Percentiles rank a stretch among this genome's conserved stretches.
These are phyloP conservation scores for Dioscorea alata DNA, from an alignment of 106 monocot genomes.

Conservation along the genomic window DNA sequence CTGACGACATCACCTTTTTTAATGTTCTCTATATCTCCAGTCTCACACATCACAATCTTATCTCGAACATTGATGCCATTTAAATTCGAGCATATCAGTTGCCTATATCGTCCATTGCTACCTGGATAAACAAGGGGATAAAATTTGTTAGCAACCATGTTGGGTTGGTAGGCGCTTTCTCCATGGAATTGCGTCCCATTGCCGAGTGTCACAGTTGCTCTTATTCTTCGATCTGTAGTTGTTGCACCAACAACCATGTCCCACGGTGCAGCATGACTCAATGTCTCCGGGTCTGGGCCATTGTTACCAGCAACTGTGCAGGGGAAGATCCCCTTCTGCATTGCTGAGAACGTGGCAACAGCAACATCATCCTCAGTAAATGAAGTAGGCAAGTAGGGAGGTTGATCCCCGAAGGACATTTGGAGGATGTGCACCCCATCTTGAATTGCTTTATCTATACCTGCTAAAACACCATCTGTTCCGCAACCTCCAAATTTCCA, in stretches of 20 bases:
- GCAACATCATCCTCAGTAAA: not conserved
- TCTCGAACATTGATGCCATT: no score
- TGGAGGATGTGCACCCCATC: slow-evolving; percentile 25
- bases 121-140: no score
- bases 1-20: no score
- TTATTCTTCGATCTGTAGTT: not conserved
- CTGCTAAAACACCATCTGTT: slow-evolving; percentile 8
- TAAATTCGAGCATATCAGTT: no score
- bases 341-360: not conserved
- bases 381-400: no score
- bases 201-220: not conserved
- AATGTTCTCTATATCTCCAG: no score
- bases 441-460: slow-evolving; percentile 13
- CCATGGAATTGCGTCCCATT: no score
- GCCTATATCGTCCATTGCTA: no score
- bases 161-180: no score
- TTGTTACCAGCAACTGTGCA: not conserved
- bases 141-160: no score
- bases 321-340: not conserved
- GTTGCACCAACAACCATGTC: not conserved
- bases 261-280: not conserved
- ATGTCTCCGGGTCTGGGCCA: not conserved
- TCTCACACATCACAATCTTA: no score
- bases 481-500: not conserved
- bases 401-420: slow-evolving; percentile 3